Evolutionary conservation across 768 basidiomycete species (phyloP).

Genomic region (Macrocybe gigantea): DNA sequence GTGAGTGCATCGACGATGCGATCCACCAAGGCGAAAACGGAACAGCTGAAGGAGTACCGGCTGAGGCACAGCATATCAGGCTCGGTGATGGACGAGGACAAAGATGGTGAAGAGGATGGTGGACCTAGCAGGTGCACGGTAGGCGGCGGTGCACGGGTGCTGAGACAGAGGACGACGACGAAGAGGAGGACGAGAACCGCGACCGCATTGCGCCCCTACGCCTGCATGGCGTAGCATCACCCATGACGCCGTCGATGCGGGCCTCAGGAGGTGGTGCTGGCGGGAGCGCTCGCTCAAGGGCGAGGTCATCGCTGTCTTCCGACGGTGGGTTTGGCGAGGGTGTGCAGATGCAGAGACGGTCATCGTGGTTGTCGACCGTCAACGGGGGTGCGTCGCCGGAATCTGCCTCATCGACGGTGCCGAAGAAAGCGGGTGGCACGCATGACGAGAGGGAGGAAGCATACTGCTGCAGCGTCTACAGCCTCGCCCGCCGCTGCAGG

Average conservation of each 20-base stretch:
- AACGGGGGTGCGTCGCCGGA: constrained; percentile 16
- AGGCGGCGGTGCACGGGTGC: constrained; percentile 7
- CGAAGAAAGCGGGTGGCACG: constrained; percentile 11
- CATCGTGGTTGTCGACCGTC: constrained; percentile 32
- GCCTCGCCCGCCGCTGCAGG: no score
- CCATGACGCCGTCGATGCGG: constrained; percentile 32
- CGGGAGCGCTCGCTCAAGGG: constrained; percentile 17
- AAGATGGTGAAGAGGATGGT: constrained; percentile 13
- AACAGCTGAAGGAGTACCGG: constrained; percentile 6
- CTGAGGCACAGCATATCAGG: constrained; percentile 17
- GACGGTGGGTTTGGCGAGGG: constrained; percentile 27
- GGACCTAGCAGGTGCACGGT: constrained; percentile 17
- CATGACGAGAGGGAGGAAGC: constrained; percentile 6
- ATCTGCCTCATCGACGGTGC: constrained; percentile 17
- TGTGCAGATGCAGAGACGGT: constrained; percentile 34
- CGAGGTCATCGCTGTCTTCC: constrained; percentile 24
- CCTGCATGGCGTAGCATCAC: constrained; percentile 28
- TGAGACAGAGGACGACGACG: constrained; percentile 19
- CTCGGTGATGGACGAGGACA: constrained; percentile 17
- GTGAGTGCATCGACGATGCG: constrained; percentile 16
- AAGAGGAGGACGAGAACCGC: constrained; percentile 13
- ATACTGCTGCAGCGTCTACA: no score
- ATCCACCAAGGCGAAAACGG: constrained; percentile 2
- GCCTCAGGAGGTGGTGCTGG: constrained; percentile 18
- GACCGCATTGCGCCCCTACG: constrained; percentile 11